Percentiles rank a stretch among this genome's conserved stretches.
Conservation (phyloP, 1,139 yeast genomes). For the Candida anutae region DNA sequence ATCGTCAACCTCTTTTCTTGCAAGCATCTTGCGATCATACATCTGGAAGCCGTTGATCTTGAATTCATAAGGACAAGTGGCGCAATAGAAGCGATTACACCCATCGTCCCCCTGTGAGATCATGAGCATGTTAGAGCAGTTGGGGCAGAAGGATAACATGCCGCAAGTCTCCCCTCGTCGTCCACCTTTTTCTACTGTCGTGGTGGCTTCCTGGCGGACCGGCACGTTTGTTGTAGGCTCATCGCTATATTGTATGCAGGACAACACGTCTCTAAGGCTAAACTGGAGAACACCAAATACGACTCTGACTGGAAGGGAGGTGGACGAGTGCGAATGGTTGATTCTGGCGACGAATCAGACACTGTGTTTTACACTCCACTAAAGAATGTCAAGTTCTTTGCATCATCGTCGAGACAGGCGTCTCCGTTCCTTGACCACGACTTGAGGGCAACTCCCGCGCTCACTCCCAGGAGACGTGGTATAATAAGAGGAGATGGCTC, state of each 20-base stretch:
- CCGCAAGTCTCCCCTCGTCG: constrained; percentile 1
- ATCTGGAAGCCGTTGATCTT: constrained; percentile 77
- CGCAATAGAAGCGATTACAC: constrained; percentile 62
- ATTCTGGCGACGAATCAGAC: not conserved
- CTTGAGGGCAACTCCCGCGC: not conserved
- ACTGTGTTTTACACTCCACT: constrained; percentile 1
- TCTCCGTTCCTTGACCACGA: not conserved
- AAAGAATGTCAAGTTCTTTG: constrained; percentile 1
- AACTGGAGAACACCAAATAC: too few species aligned
- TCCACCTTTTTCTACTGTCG: not conserved
- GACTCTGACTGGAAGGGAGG: too few species aligned
- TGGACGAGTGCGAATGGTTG: not conserved
- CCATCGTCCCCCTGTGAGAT: constrained; percentile 36
- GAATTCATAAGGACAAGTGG: constrained; percentile 92
- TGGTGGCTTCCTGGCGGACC: too few species aligned
- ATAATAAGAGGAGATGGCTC: constrained; percentile 8
- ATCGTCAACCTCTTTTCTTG: constrained; percentile 89
- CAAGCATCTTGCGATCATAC: constrained; percentile 75
- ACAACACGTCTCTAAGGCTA: too few species aligned
- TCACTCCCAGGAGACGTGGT: constrained; percentile 10
- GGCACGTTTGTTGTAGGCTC: too few species aligned
- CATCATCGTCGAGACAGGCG: not conserved
- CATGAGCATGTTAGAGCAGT: constrained; percentile 83
- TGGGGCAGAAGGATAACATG: constrained; percentile 92
- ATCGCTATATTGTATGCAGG: too few species aligned